Conservation (phyloP, 2,329 filamentous ascomycete species). For the Scolecobasidium constrictum region DNA sequence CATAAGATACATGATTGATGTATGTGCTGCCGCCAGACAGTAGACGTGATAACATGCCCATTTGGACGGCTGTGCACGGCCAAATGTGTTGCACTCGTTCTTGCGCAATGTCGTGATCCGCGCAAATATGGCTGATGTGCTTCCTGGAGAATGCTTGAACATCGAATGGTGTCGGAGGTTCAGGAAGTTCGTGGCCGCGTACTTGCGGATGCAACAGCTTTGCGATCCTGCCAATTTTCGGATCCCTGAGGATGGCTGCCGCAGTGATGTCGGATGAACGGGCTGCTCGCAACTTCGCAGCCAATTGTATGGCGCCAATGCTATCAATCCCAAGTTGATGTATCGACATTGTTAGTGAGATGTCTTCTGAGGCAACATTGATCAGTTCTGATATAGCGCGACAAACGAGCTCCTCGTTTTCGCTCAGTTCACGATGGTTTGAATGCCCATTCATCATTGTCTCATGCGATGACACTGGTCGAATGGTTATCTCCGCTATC, state of each 20-base stretch:
- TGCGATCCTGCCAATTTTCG: slow-evolving; percentile 15
- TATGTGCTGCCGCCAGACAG: slow-evolving; percentile 57
- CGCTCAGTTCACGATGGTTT: no score
- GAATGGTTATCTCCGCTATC: no score
- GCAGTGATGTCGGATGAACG: slow-evolving; percentile 50
- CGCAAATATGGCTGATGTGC: slow-evolving; percentile 24
- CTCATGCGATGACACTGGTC: no score
- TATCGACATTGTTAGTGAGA: slow-evolving; percentile 42
- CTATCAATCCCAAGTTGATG: slow-evolving; percentile 87
- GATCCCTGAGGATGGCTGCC: slow-evolving; percentile 59
- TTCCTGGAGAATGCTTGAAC: slow-evolving; percentile 40
- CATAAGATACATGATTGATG: slow-evolving; percentile 58
- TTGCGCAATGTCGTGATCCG: slow-evolving; percentile 17
- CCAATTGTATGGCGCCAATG: slow-evolving; percentile 73
- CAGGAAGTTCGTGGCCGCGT: no score
- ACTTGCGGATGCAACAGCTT: no score
- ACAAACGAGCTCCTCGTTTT: no score
- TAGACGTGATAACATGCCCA: slow-evolving; percentile 69
- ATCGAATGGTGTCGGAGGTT: slow-evolving; percentile 26
- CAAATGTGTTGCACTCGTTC: slow-evolving; percentile 45
- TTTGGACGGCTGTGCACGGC: slow-evolving; percentile 72
- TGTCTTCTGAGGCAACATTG: no score
- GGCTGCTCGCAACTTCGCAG: slow-evolving; percentile 50
- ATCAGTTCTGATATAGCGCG: no score
- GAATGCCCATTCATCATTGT: no score